Evolutionary conservation across 73 alveolate genomes (phyloP), one percentile per base, ranked within the genome.

Genomic region (Breviolum minutum): DNA sequence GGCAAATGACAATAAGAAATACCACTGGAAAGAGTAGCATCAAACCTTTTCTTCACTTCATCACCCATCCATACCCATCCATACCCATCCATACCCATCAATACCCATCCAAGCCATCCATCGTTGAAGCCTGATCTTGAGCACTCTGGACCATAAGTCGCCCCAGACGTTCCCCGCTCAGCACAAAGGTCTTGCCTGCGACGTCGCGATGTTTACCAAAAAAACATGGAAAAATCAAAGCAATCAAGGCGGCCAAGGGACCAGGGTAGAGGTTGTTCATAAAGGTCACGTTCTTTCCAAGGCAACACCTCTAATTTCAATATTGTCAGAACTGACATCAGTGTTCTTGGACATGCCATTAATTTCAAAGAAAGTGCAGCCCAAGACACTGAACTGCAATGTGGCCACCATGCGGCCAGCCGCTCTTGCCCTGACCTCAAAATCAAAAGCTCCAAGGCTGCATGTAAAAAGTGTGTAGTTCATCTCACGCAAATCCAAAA

Each of bases 131-230:
- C 98, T 92, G 98, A 76, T 92, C 98, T 24, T 27, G 98, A 6
- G 98, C 98, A 30, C 98, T 92, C 64, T 92, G 98, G 64, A 92
- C 98, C 98, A 92, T 92, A 20, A 92, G 81, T 10, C 98, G 98
- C 5, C 98, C 98, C 54, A 92, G 61, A 54, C 98, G 98, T 29
- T 92, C 98, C 5, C 98, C 98, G 68, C 98, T 92, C 82, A 92
- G 69, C 81, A 92, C 98, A 48, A 63, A 92, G 98, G 98, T 92
- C 90, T 92, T 92, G 91, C 90, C 97, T 91, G n/a, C 2, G 54
- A 7, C 7, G 6, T 48, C 19, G 48, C 6, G 17, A 81, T 19
- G 90, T 66, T 66, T 17, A 66, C 74, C 17, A 17, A 71, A 81
- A 16, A 54, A 7, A 70, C 17, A 40, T 40, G 6, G 87, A 68